Conservation (phyloP, 768 basidiomycete species). For the Boletales sp. region DNA sequence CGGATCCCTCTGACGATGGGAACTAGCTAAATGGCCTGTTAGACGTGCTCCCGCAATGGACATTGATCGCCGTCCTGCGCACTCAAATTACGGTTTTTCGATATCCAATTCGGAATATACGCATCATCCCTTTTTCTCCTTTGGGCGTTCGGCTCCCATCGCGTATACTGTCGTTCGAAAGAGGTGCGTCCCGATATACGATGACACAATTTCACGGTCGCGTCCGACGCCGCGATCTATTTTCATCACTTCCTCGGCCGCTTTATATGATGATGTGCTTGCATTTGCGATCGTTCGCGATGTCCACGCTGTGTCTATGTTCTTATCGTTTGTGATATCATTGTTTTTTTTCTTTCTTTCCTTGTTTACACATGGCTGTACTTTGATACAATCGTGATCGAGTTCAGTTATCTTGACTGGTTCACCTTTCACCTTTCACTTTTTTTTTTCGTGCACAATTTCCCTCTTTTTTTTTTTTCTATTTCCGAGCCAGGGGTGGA, state of each 20-base stretch:
- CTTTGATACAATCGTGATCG: slow-evolving; percentile 10
- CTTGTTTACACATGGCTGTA: slow-evolving; percentile 13
- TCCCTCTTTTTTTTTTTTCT: background rate
- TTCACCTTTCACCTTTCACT: background rate
- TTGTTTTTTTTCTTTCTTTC: background rate
- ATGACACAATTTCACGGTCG: background rate
- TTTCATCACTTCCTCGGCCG: background rate
- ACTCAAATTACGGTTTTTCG: slow-evolving; percentile 17
- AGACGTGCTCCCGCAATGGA: slow-evolving; percentile 1
- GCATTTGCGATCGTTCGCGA: background rate
- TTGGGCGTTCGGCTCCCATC: slow-evolving; percentile 15
- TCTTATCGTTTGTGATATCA: slow-evolving; percentile 11
- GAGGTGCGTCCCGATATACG: slow-evolving; percentile 16
- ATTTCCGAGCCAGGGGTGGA: slow-evolving; percentile 9
- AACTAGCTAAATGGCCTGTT: slow-evolving; percentile 7
- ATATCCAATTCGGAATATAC: slow-evolving; percentile 13
- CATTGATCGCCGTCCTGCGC: slow-evolving; percentile 10
- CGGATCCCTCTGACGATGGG: slow-evolving; percentile 18
- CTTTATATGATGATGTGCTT: background rate
- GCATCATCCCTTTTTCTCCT: background rate
- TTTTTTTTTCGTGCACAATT: slow-evolving; percentile 3
- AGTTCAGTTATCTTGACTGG: background rate
- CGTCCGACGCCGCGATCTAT: background rate
- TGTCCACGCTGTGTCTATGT: background rate
- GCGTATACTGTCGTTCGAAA: slow-evolving; percentile 8